Evolutionary conservation across 306 rosid species (phyloP).

Genomic region (Dalbergia oliveri): DNA sequence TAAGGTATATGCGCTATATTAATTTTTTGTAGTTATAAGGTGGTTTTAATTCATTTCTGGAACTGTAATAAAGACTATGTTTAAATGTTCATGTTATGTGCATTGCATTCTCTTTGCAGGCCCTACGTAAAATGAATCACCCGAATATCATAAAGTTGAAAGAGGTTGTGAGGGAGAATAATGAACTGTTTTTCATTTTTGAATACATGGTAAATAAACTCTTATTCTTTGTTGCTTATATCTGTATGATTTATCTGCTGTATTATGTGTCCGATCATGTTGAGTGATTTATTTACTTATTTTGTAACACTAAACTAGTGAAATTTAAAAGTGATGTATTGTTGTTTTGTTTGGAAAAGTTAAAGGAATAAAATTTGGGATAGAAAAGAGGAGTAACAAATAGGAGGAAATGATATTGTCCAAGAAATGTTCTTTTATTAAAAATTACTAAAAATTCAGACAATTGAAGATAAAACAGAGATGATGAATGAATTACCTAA

Average conservation of each 20-base stretch:
- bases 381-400: constrained; percentile 27
- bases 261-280: background rate
- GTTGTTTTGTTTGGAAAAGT: constrained; percentile 25
- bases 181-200: constrained; percentile 82
- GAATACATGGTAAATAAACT: constrained; percentile 75
- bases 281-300: constrained; percentile 28
- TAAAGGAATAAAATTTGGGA: constrained; percentile 11
- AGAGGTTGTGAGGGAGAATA: constrained; percentile 78
- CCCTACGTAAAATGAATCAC: constrained; percentile 77
- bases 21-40: background rate
- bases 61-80: constrained; percentile 35
- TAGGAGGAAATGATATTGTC: constrained; percentile 31
- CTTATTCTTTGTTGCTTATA: constrained; percentile 15
- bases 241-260: background rate
- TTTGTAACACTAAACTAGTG: background rate
- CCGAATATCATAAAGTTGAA: constrained; percentile 84
- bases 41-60: constrained; percentile 33
- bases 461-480: constrained; percentile 20
- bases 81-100: constrained; percentile 36
- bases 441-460: background rate
- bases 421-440: background rate
- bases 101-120: constrained; percentile 59
- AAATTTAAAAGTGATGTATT: constrained; percentile 26
- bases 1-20: constrained; percentile 66
- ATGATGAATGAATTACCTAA: constrained; percentile 24